Conservation (phyloP, 2,329 filamentous ascomycete species). For the Aspergillus sp. region DNA sequence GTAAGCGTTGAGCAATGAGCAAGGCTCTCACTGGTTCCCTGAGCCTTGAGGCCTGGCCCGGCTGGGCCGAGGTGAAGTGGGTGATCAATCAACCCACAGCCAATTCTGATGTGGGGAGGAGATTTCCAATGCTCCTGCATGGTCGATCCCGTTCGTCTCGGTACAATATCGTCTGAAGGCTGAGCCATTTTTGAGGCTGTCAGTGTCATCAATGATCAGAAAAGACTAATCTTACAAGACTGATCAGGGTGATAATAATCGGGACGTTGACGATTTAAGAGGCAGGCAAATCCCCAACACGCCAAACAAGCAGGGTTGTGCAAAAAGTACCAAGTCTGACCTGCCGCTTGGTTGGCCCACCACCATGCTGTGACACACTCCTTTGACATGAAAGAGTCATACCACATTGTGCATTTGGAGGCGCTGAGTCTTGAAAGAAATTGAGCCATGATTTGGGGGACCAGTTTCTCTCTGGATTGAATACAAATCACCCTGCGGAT, state of each 20-base stretch:
- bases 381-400: not conserved
- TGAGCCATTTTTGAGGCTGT: not conserved
- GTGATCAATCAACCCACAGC: not conserved
- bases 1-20: not conserved
- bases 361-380: not conserved
- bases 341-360: not conserved
- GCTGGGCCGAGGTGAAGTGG: too few relatives aligned
- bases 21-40: not conserved
- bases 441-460: not conserved
- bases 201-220: too few relatives aligned
- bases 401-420: not conserved
- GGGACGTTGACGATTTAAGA: not conserved
- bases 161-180: not conserved
- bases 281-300: not conserved
- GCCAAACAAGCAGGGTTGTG: not conserved
- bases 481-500: not conserved
- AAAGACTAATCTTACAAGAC: too few relatives aligned
- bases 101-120: not conserved
- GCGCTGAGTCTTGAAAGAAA: not conserved
- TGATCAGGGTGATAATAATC: not conserved
- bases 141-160: constrained; percentile 1
- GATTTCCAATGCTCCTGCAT: constrained; percentile 5
- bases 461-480: not conserved
- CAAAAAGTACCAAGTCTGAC: not conserved
- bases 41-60: not conserved